Evolutionary conservation across 495 filamentous ascomycete genomes (phyloP).

Genomic region (Aspergillus baeticus): DNA sequence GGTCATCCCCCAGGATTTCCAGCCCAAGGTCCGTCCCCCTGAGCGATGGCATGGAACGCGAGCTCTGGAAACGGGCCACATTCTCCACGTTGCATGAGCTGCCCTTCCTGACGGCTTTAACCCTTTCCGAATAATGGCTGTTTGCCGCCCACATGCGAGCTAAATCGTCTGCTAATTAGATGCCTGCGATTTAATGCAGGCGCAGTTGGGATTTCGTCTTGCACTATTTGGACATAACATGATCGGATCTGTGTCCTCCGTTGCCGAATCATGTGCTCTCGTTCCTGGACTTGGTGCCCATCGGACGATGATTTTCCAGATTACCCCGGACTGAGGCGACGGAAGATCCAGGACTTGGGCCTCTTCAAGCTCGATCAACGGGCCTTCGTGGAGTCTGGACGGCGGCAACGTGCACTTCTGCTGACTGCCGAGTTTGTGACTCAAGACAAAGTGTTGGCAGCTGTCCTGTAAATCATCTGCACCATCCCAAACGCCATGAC

Average conservation of each 20-base stretch:
- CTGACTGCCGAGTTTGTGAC: too few relatives aligned
- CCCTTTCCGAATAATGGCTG: neutral
- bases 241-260: constrained; percentile 1
- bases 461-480: constrained; percentile 2
- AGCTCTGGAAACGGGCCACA: neutral
- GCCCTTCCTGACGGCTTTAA: neutral
- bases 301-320: neutral
- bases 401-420: too few relatives aligned
- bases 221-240: neutral
- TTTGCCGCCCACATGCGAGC: neutral
- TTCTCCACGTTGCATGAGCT: neutral
- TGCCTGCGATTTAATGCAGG: neutral
- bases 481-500: constrained; percentile 8
- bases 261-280: too few relatives aligned
- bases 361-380: neutral
- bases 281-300: too few relatives aligned
- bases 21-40: too few relatives aligned
- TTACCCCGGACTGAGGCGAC: neutral
- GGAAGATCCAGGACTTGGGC: too few relatives aligned
- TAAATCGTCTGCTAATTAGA: neutral
- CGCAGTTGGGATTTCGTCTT: neutral
- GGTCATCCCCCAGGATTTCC: too few relatives aligned
- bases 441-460: neutral
- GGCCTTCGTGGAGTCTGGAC: too few relatives aligned
- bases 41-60: neutral